Base-by-base conservation (phyloP, 2,329 filamentous ascomycete genomes). In the Ophiostoma tasmaniense region DNA sequence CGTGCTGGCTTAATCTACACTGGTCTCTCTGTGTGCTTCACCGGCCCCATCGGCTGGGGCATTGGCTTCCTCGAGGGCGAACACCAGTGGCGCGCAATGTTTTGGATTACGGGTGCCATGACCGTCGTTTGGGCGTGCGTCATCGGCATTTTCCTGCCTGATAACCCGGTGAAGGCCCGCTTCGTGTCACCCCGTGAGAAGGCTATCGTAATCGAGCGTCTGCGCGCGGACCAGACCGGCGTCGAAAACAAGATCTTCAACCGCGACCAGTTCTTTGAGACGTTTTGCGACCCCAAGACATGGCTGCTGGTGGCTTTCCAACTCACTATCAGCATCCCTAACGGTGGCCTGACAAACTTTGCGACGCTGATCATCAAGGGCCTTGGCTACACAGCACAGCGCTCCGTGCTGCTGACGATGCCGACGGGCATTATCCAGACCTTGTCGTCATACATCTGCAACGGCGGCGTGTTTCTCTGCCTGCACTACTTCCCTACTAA, bases 71-170 rank as follows among this genome's bases (percentile, higher is more conserved):
- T 87, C 72, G 79, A 81, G 52, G 85, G 84, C 17, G 78, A 80
- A 0, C 79, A 90, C 25, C 80, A 83, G 0, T 90, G 88, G 88
- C 86, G 85, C 74, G 90, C 88, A 72, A 87, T 90, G 68, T 90
- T 90, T 74, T 77, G 91, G 20, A 83, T 90, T n/a, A 87, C 87
- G 3, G 81, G 81, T 8, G 80, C 84, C 0, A 79, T 89, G 25
- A 89, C 86, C 70, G 80, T 84, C 20, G 70, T 80, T 14, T 90
- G 87, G 83, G 88, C 85, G 1, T 80, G 89, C 8, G 77, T 86
- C 13, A 84, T 89, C 74, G 79, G 83, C 59, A 75, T 86, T 22
- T 77, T 86, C 55, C 80, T 89, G 1, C 86, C 86, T 1, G 85
- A 87, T 73, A 84, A 82, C 0, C 87, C 85, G 0, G 71, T 75